Evolutionary conservation across 192 early-diverging fungal species (phyloP), one percentile per base, ranked within the genome.

Genomic region (Pilobolus umbonatus): DNA sequence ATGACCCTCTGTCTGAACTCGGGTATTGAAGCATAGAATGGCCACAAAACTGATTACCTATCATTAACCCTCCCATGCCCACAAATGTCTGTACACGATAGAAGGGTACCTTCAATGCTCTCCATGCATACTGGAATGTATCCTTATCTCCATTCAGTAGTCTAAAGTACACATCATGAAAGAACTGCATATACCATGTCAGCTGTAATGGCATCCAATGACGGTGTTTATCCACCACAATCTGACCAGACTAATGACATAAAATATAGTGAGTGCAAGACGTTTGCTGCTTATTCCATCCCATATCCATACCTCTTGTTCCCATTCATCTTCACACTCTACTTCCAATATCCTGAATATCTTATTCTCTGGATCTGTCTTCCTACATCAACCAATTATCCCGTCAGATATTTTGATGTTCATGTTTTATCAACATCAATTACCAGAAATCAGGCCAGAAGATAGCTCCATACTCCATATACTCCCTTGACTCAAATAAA

Each of bases 381-480:
- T 62, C 62, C 62, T 64, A 35, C 5, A 44, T 14, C 12, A 58
- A 58, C 25, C 34, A 6, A 45, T 4, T 10, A 5, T 46, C 25
- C 2, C 44, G 11, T 12, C 36, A 21, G 10, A 28, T 38, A 38
- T 38, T 38, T 14, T 38, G 36, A 38, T 38, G 36, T 7, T 14
- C 14, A 14, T 7, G 21, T 5, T 42, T 17, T 0, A 28, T 24
- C 50, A 50, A 57, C n/a, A n/a, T n/a, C n/a, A n/a, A n/a, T n/a
- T n/a, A n/a, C 65, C 70, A 73, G 44, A 60, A 78, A 60, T 77
- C 75, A 9, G 76, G 76, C 78, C 78, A 80, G 50, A 80, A 79
- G 11, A 80, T 15, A 0, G 76, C 71, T 5, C 78, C 78, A 21
- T 22, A 56, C 28, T 26, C 17, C 19, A 57, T 45, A 45, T 65